These are phyloP conservation scores for Vitis vinifera DNA, from an alignment of 164 flowering plant genomes.

Conservation along the genomic window ASM3070453v1 NC_081805.1:9692501-9693000, in stretches of 20 bases:
- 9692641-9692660: constrained; percentile 20
- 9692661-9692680: constrained; percentile 7
- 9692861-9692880: background rate
- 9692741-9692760: constrained; percentile 4
- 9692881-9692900: no score
- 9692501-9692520: constrained; percentile 57
- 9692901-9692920: no score
- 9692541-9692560: constrained; percentile 51
- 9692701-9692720: constrained; percentile 12
- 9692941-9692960: no score
- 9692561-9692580: constrained; percentile 47
- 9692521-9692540: constrained; percentile 38
- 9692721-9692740: constrained; percentile 2
- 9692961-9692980: no score
- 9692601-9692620: constrained; percentile 30
- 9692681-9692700: constrained; percentile 14
- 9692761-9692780: background rate
- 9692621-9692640: constrained; percentile 21
- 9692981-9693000: no score
- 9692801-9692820: constrained; percentile 3
- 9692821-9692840: constrained; percentile 3
- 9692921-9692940: no score
- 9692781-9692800: constrained; percentile 1
- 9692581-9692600: constrained; percentile 42
- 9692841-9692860: background rate